Evolutionary conservation across 352 stramenopile species (phyloP).

Genomic region (Globisporangium middletonii): DNA sequence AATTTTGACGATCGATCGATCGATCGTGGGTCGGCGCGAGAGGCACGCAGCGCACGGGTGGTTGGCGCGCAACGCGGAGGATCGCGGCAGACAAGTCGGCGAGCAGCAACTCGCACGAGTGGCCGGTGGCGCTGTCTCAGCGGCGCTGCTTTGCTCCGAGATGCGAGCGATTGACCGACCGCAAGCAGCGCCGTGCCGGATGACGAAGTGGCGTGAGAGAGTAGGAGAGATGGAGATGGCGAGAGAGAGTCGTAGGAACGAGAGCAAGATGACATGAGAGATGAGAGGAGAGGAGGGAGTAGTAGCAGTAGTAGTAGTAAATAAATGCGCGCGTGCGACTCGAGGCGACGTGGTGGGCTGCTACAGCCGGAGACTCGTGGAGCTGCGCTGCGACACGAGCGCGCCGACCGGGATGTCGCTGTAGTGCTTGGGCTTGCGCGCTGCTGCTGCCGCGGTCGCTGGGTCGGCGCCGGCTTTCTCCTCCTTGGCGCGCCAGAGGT

Average conservation of each 20-base stretch:
- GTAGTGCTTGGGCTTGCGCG: slow-evolving; percentile 71
- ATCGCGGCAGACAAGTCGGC: no score
- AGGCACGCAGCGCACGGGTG: no score
- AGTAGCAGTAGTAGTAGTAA: no score
- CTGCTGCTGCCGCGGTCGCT: slow-evolving; percentile 5
- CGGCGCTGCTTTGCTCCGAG: no score
- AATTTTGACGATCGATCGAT: neutral
- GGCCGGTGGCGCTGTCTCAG: no score
- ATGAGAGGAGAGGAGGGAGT: neutral
- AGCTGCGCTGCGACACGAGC: slow-evolving; percentile 33
- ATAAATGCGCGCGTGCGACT: no score
- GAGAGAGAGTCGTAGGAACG: neutral
- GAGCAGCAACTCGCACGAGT: no score
- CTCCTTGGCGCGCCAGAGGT: slow-evolving; percentile 64
- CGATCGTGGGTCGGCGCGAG: neutral
- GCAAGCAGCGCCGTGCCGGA: neutral
- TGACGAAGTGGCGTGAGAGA: neutral
- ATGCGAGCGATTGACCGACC: no score
- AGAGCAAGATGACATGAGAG: neutral
- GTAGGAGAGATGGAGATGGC: neutral
- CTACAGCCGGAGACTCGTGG: slow-evolving; percentile 30
- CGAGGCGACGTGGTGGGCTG: neutral
- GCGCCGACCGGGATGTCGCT: slow-evolving; percentile 40
- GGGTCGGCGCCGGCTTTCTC: slow-evolving; percentile 25
- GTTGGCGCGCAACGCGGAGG: no score